phyloP scores from a whole-genome alignment of 768 basidiomycete species.

The Lentinula edodes region DNA sequence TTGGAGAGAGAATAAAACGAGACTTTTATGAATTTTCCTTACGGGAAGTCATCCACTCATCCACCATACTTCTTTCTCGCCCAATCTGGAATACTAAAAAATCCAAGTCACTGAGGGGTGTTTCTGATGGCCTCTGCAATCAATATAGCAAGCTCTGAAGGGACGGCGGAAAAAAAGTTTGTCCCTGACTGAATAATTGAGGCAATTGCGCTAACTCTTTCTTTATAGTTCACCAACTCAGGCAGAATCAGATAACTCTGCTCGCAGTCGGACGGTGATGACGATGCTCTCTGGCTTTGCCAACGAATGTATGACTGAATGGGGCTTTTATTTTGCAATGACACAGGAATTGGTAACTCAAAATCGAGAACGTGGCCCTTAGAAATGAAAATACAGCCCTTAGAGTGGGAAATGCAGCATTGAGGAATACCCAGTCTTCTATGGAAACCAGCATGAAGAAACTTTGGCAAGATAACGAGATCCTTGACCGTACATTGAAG shows the following conservation, averaged over 20 bases:
- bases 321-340: not conserved
- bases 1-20: too few relatives aligned
- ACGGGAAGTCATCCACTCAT: too few relatives aligned
- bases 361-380: not conserved
- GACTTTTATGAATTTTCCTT: too few relatives aligned
- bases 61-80: not conserved
- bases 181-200: not conserved
- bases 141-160: not conserved
- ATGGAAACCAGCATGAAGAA: not conserved
- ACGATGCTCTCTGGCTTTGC: not conserved
- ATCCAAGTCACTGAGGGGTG: not conserved
- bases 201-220: not conserved
- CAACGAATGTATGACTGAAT: not conserved
- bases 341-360: not conserved
- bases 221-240: not conserved
- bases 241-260: not conserved
- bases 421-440: not conserved
- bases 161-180: not conserved
- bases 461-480: constrained; percentile 3
- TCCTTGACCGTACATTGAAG: not conserved
- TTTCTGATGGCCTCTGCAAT: not conserved
- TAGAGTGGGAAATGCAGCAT: not conserved
- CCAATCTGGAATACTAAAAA: not conserved
- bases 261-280: not conserved
- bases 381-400: not conserved